A percentile compares a stretch with the other conserved stretches of the same genome.
Evolutionary conservation across 1,139 yeast genomes (phyloP).

Genomic region (Scheffersomyces titani): DNA sequence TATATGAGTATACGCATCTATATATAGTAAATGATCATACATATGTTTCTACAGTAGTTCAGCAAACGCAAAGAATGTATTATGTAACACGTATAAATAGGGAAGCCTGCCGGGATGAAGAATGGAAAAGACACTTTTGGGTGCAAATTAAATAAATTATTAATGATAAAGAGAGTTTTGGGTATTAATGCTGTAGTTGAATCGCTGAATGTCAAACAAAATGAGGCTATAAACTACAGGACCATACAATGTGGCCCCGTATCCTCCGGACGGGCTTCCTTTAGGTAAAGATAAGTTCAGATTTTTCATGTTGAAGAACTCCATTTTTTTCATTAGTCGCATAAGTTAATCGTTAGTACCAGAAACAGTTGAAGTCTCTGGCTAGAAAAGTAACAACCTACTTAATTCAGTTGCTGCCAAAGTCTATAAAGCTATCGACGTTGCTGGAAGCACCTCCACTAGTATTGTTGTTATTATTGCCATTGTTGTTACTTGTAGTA

Average conservation of each 20-base stretch:
- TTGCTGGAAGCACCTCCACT: slow-evolving; percentile 6
- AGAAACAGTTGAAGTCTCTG: not conserved
- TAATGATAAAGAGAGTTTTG: not conserved
- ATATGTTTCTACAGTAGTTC: not conserved
- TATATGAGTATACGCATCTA: not conserved
- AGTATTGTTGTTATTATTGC: not conserved
- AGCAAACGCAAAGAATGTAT: not conserved
- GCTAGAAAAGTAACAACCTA: not conserved
- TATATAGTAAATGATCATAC: not conserved
- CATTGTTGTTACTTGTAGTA: not conserved
- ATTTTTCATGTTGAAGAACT: not conserved
- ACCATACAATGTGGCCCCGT: not conserved
- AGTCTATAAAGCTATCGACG: slow-evolving; percentile 16
- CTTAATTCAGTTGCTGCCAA: slow-evolving; percentile 6
- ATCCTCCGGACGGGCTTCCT: not conserved
- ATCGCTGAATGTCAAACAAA: not conserved
- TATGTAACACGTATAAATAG: not conserved
- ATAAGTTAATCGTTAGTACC: not conserved
- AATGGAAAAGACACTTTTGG: not conserved
- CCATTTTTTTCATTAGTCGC: not conserved
- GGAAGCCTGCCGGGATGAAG: not conserved
- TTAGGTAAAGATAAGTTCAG: not conserved
- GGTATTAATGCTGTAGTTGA: not conserved
- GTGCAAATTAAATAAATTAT: not conserved
- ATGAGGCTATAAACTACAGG: not conserved